Conservation (phyloP, 106 monocot species). For the Platanthera guangdongensis region DNA sequence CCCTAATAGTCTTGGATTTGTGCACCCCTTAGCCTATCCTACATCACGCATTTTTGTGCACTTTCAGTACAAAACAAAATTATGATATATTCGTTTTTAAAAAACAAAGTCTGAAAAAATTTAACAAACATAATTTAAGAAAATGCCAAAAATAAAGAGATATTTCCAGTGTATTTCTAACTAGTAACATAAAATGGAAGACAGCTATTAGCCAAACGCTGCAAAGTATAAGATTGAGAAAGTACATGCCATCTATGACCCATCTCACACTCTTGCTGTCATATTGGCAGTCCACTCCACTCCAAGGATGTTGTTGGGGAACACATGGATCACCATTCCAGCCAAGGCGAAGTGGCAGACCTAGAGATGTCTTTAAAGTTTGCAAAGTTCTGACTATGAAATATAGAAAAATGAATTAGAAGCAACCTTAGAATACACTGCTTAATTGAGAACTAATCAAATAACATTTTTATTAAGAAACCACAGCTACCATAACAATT, state of each 20-base stretch:
- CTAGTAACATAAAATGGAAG: background rate
- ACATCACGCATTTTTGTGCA: background rate
- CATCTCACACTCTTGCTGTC: constrained; percentile 44
- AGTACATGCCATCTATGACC: constrained; percentile 94
- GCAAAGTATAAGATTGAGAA: constrained; percentile 29
- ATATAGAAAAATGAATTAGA: constrained; percentile 7
- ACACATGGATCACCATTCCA: constrained; percentile 99
- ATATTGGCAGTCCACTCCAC: constrained; percentile 89
- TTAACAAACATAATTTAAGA: background rate
- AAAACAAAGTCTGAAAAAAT: background rate
- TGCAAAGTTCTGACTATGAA: constrained; percentile 62
- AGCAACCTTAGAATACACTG: constrained; percentile 4
- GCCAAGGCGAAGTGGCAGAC: constrained; percentile 88
- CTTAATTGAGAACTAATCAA: background rate
- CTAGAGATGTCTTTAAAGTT: constrained; percentile 56
- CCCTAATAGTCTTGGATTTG: no score
- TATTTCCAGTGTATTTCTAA: background rate
- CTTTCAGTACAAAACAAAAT: background rate
- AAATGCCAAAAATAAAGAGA: background rate
- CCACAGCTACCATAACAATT: background rate
- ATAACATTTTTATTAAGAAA: background rate
- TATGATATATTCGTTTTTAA: background rate
- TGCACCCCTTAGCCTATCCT: no score
- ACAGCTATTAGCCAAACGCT: constrained; percentile 6
- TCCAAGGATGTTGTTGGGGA: constrained; percentile 98